Conservation (phyloP, 495 filamentous ascomycete species). For the Barbatosphaeria neglecta region DNA sequence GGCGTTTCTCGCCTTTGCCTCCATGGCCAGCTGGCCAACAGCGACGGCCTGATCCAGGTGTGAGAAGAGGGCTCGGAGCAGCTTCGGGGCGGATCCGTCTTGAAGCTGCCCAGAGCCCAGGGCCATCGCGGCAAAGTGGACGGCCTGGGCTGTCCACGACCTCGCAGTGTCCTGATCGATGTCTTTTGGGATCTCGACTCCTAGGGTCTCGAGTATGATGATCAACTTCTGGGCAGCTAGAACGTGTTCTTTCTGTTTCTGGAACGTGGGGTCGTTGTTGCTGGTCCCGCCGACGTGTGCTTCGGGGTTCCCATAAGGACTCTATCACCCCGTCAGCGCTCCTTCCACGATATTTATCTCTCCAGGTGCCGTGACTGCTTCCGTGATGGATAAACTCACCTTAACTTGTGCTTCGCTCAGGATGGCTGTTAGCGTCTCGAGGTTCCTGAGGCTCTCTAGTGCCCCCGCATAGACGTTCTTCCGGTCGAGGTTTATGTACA, state of each 20-base stretch:
- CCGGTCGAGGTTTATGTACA: conserved; percentile 16
- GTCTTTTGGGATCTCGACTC: conserved; percentile 16
- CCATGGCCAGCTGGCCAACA: neutral
- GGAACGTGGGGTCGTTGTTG: neutral
- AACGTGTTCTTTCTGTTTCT: neutral
- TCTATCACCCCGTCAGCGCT: neutral
- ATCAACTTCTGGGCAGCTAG: conserved; percentile 16
- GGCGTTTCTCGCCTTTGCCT: conserved; percentile 11
- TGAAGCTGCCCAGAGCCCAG: conserved; percentile 5
- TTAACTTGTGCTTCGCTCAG: neutral
- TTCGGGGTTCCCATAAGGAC: neutral
- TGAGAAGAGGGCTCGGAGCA: conserved; percentile 6
- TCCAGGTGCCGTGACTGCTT: neutral
- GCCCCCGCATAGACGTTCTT: conserved; percentile 7
- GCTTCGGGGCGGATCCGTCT: neutral
- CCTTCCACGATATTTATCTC: neutral
- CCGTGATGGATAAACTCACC: neutral
- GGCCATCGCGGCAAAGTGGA: conserved; percentile 15
- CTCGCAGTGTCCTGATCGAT: conserved; percentile 18
- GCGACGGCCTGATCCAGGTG: neutral
- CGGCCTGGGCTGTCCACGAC: conserved; percentile 16
- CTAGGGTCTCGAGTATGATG: conserved; percentile 15
- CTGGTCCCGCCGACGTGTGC: neutral
- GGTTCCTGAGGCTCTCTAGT: neutral
- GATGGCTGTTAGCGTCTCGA: neutral